A percentile compares a stretch with the other conserved stretches of the same genome.
Conservation (phyloP, 352 stramenopile genomes). For the Phytophthora cryptogea region DNA sequence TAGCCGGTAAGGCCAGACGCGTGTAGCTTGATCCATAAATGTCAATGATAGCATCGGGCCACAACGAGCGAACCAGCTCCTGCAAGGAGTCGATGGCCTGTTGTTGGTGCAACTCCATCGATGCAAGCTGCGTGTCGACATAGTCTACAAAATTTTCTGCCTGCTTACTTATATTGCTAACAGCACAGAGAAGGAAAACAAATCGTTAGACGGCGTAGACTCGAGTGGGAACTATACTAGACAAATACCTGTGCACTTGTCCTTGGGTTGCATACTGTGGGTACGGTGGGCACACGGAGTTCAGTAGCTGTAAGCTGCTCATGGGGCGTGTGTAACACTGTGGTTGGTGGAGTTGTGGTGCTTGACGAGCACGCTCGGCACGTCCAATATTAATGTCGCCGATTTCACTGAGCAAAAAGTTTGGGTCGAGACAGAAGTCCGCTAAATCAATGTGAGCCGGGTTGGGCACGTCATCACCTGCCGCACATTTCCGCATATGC, state of each 20-base stretch:
- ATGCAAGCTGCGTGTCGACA: slow-evolving; percentile 49
- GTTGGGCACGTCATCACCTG: slow-evolving; percentile 11
- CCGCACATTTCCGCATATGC: slow-evolving; percentile 18
- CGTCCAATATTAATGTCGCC: background rate
- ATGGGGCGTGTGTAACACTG: slow-evolving; percentile 13
- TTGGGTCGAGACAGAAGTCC: slow-evolving; percentile 21
- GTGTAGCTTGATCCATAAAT: slow-evolving; percentile 97
- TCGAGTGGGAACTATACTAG: background rate
- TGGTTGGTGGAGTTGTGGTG: slow-evolving; percentile 17
- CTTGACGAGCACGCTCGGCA: slow-evolving; percentile 16
- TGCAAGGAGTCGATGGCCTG: slow-evolving; percentile 55
- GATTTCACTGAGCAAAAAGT: slow-evolving; percentile 35
- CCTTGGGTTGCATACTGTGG: slow-evolving; percentile 31
- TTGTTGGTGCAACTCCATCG: slow-evolving; percentile 49
- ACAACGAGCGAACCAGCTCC: slow-evolving; percentile 59
- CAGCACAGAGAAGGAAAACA: slow-evolving; percentile 10
- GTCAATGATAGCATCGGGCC: slow-evolving; percentile 91
- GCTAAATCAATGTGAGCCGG: slow-evolving; percentile 10
- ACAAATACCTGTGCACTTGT: slow-evolving; percentile 41
- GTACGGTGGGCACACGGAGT: slow-evolving; percentile 26
- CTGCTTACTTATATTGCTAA: slow-evolving; percentile 54
- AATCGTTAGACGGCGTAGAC: slow-evolving; percentile 10
- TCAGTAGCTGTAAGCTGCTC: slow-evolving; percentile 16
- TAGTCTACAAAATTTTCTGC: slow-evolving; percentile 56
- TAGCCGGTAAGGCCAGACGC: slow-evolving; percentile 93